Conservation (phyloP, 139 green algal genomes). For the Picochlorum sp. region DNA sequence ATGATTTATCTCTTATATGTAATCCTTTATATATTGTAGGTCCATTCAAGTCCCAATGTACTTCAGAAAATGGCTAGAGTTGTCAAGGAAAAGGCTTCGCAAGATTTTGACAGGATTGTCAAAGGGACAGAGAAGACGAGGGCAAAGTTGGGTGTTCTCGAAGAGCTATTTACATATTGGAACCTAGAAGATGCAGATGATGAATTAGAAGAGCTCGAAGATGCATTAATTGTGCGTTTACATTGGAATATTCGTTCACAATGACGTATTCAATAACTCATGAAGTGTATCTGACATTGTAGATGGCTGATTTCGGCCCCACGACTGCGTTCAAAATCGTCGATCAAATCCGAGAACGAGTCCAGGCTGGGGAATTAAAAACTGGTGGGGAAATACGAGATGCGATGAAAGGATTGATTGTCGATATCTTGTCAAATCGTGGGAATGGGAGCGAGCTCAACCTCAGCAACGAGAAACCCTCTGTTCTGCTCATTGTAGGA, state of each 20-base stretch:
- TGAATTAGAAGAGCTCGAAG: constrained; percentile 89
- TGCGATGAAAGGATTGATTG: constrained; percentile 38
- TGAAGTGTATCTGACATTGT: constrained; percentile 1
- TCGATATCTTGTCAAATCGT: constrained; percentile 22
- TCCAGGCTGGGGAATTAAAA: constrained; percentile 60
- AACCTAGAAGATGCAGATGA: constrained; percentile 84
- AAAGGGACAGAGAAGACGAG: constrained; percentile 86
- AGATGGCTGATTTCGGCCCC: constrained; percentile 87
- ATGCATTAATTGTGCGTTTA: constrained; percentile 71
- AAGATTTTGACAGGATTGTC: constrained; percentile 78
- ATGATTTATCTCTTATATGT: neutral
- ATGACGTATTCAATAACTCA: neutral
- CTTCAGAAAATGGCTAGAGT: constrained; percentile 71
- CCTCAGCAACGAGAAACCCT: constrained; percentile 33
- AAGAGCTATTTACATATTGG: constrained; percentile 91
- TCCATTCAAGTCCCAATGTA: constrained; percentile 7
- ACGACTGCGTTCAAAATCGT: constrained; percentile 75
- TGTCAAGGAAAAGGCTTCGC: constrained; percentile 83
- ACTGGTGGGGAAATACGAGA: constrained; percentile 28
- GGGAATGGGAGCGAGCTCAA: constrained; percentile 34
- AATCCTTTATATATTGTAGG: neutral
- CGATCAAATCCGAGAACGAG: constrained; percentile 65
- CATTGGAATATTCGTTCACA: neutral
- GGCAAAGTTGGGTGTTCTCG: constrained; percentile 83
- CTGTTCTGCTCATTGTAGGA: constrained; percentile 81